These are phyloP conservation scores for Aegilops speltoides DNA, from an alignment of 176 grass and related monocot species.

Conservation along the genomic window DNA sequence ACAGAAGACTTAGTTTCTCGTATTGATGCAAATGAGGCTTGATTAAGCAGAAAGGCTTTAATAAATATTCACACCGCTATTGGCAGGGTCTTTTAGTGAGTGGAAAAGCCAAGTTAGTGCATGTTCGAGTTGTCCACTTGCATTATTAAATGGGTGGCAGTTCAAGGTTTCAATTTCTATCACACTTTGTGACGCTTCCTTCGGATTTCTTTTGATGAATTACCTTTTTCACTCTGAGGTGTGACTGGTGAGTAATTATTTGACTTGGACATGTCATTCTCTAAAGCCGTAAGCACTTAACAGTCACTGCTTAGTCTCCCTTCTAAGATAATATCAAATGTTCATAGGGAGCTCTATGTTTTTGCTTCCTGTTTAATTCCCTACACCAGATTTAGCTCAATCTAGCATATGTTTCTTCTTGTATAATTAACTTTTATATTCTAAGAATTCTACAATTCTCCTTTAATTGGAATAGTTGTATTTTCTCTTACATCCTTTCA, in stretches of 20 bases:
- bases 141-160: no score
- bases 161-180: no score
- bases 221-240: background rate
- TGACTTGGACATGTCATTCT: background rate
- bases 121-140: no score
- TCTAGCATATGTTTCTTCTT: background rate
- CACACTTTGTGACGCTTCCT: no score
- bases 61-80: no score
- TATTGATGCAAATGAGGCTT: no score
- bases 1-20: no score
- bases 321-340: background rate
- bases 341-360: background rate
- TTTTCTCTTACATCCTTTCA: background rate
- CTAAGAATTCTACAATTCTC: background rate
- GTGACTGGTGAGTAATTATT: background rate
- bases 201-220: background rate
- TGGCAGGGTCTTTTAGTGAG: no score
- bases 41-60: no score
- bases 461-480: background rate
- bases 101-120: no score
- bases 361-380: conserved; percentile 5
- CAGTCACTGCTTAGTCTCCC: background rate
- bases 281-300: background rate
- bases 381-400: background rate
- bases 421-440: background rate